phyloP scores from a whole-genome alignment of 345 rosid species.

The Citrus maxima region DNA sequence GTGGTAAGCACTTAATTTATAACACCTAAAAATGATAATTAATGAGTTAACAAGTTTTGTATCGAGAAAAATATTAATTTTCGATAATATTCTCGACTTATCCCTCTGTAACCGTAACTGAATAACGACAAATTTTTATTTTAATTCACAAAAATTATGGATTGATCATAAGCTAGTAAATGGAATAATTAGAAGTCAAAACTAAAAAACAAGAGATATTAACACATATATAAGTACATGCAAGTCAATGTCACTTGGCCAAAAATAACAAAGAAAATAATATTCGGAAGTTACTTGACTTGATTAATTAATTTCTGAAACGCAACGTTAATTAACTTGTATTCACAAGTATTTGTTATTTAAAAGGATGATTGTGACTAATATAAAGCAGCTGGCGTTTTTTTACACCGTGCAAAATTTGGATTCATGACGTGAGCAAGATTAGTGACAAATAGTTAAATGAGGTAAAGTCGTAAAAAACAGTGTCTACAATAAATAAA shows the following conservation, averaged over 20 bases:
- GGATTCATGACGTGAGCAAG: background rate
- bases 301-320: background rate
- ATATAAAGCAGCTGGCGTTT: background rate
- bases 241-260: no score
- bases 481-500: no score
- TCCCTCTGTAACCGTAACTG: no score
- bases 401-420: background rate
- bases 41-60: no score
- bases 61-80: no score
- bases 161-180: background rate
- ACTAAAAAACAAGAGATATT: no score
- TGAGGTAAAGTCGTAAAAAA: background rate
- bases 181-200: background rate
- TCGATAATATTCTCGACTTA: no score
- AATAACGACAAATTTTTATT: no score
- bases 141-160: no score
- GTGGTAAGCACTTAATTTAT: background rate
- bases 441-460: background rate
- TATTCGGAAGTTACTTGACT: background rate
- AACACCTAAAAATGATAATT: background rate
- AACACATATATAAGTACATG: no score
- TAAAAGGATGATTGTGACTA: background rate
- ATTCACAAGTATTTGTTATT: background rate
- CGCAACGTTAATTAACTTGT: background rate
- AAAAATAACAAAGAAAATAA: background rate